phyloP scores from a whole-genome alignment of 768 basidiomycete species.

The Tricholoma matsutake region DNA sequence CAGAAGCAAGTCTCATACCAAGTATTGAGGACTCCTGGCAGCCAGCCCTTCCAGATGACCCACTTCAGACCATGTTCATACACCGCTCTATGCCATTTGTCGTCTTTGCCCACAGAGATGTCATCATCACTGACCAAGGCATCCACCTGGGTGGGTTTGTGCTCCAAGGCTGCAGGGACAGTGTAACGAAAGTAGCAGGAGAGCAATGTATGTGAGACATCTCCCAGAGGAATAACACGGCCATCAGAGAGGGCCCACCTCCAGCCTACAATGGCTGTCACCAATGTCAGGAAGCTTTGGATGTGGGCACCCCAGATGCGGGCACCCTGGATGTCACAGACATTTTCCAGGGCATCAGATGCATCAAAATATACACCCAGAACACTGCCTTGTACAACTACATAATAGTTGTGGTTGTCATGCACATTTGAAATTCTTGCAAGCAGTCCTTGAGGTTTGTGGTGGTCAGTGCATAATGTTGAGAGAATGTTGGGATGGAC shows the following conservation, averaged over 20 bases:
- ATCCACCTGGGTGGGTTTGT: too few species aligned
- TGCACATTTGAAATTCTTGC: neutral
- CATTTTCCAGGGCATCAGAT: neutral
- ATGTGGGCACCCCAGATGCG: neutral
- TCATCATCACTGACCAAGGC: too few species aligned
- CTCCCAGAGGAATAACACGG: neutral
- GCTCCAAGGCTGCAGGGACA: too few species aligned
- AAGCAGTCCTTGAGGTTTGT: neutral
- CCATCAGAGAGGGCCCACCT: neutral
- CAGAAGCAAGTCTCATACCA: neutral
- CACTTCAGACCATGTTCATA: neutral
- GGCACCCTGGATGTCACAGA: neutral
- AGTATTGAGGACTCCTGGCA: neutral
- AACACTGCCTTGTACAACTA: neutral
- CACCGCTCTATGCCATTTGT: neutral
- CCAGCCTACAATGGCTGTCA: neutral
- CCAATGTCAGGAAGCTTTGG: neutral
- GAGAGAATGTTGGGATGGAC: too few species aligned
- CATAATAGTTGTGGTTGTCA: neutral
- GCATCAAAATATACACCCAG: neutral
- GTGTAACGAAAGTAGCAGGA: neutral
- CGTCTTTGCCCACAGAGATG: neutral
- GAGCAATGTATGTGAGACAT: neutral
- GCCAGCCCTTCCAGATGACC: neutral
- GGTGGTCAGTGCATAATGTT: neutral